A percentile compares a stretch with the other conserved stretches of the same genome.
These are phyloP conservation scores for Thozetella sp. DNA, from an alignment of 495 filamentous ascomycete genomes.

Conservation along the genomic window DNA sequence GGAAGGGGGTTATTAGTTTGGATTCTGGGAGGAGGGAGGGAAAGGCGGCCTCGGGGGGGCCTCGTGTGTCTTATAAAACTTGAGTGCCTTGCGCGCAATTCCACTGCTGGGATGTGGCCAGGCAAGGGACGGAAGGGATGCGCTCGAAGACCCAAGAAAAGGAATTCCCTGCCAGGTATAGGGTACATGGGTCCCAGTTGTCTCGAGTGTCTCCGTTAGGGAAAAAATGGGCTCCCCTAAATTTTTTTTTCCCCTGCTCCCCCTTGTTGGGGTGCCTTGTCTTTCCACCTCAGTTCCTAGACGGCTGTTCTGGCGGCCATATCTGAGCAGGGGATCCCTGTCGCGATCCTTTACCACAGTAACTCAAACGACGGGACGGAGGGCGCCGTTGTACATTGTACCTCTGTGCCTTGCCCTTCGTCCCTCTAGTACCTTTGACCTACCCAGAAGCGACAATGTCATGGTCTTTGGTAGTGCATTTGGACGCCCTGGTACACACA, in stretches of 20 bases:
- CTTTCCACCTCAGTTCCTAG: background rate
- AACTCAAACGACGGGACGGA: background rate
- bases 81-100: background rate
- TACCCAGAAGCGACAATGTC: background rate
- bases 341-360: background rate
- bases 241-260: no score
- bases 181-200: background rate
- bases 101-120: background rate
- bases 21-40: background rate
- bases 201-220: constrained; percentile 2
- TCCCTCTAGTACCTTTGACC: background rate
- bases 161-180: constrained; percentile 1
- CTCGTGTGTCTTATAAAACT: background rate
- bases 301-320: background rate
- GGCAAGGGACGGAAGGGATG: background rate
- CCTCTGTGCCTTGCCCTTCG: background rate
- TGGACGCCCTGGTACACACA: background rate
- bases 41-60: background rate
- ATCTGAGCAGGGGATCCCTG: background rate
- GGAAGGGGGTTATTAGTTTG: background rate
- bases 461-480: background rate
- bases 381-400: constrained; percentile 1
- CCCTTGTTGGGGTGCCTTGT: background rate
- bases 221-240: background rate
- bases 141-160: background rate